A percentile compares a stretch with the other conserved stretches of the same genome.
These are phyloP conservation scores for Fusarium poae DNA, from an alignment of 2,329 filamentous ascomycete species.

Conservation along the genomic window DNA sequence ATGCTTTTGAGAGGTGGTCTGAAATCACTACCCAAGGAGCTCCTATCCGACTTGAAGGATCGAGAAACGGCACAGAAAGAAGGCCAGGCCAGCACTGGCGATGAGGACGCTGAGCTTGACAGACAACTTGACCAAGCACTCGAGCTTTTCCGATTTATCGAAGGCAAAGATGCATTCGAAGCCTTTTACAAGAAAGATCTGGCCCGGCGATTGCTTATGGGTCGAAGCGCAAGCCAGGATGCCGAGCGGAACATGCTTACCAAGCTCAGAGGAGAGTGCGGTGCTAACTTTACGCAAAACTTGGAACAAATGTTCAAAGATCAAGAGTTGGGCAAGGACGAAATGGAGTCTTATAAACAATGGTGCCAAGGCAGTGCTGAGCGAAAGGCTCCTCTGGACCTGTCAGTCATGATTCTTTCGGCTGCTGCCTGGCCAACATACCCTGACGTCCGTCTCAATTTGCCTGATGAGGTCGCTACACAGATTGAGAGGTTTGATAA, in stretches of 20 bases:
- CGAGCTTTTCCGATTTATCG: constrained; percentile 95
- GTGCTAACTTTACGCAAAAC: constrained; percentile 94
- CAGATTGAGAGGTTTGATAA: constrained; percentile 84
- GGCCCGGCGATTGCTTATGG: constrained; percentile 89
- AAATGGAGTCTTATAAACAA: constrained; percentile 88
- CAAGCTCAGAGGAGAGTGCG: constrained; percentile 92
- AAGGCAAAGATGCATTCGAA: constrained; percentile 97
- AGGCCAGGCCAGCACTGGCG: constrained; percentile 76
- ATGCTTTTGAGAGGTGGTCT: constrained; percentile 87
- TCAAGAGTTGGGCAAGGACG: constrained; percentile 90
- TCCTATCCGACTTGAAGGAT: constrained; percentile 73
- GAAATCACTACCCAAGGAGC: constrained; percentile 80
- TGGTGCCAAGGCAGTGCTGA: constrained; percentile 68
- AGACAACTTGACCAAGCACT: constrained; percentile 92
- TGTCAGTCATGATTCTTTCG: constrained; percentile 91
- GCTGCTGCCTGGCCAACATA: constrained; percentile 94
- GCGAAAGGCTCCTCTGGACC: constrained; percentile 65
- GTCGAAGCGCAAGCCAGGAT: constrained; percentile 91
- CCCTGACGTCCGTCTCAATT: constrained; percentile 76
- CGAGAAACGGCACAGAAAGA: constrained; percentile 69
- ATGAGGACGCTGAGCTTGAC: constrained; percentile 93
- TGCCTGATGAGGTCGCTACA: constrained; percentile 81
- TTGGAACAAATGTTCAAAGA: constrained; percentile 99
- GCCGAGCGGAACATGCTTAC: constrained; percentile 96
- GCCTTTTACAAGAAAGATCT: constrained; percentile 99